Conservation (phyloP, 2,329 filamentous ascomycete species). For the Colletotrichum tropicicola region DNA sequence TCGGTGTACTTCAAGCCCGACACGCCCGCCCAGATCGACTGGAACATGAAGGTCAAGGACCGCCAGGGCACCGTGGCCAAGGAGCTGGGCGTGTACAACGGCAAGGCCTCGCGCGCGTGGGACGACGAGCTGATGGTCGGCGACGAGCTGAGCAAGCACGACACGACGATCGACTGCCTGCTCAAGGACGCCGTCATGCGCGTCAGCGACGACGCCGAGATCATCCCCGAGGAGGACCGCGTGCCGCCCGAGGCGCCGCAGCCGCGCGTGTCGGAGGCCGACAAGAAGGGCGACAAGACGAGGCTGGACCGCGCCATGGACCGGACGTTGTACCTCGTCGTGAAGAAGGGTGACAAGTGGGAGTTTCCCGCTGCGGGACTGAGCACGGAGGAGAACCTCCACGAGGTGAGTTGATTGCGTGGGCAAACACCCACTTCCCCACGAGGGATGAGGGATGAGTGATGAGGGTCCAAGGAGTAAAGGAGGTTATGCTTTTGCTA, state of each 20-base stretch:
- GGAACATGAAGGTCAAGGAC: conserved; percentile 85
- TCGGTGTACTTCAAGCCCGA: conserved; percentile 96
- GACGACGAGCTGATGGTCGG: conserved; percentile 89
- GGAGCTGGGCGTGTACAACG: conserved; percentile 87
- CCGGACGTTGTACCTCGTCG: conserved; percentile 86
- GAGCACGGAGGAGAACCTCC: conserved; percentile 76
- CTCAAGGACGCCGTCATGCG: conserved; percentile 78
- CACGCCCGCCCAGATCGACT: conserved; percentile 85
- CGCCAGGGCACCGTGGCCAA: conserved; percentile 78
- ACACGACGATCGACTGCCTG: conserved; percentile 72
- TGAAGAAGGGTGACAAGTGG: conserved; percentile 80
- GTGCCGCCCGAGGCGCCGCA: conserved; percentile 76
- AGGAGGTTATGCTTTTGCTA: too few species aligned
- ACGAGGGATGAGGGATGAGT: not conserved
- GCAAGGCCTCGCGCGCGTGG: conserved; percentile 77
- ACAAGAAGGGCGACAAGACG: conserved; percentile 75
- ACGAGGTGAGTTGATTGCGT: conserved; percentile 71
- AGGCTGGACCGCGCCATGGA: conserved; percentile 84
- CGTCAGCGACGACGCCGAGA: conserved; percentile 68
- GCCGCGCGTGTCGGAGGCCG: conserved; percentile 79
- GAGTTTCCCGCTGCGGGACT: conserved; percentile 81
- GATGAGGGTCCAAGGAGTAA: too few species aligned
- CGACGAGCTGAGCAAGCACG: conserved; percentile 71
- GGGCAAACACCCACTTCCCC: not conserved
- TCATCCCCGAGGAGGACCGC: conserved; percentile 65